A percentile compares a stretch with the other conserved stretches of the same genome.
Evolutionary conservation across 1,284 basidiomycete genomes (phyloP).

Genomic region (Sparassis latifolia): DNA sequence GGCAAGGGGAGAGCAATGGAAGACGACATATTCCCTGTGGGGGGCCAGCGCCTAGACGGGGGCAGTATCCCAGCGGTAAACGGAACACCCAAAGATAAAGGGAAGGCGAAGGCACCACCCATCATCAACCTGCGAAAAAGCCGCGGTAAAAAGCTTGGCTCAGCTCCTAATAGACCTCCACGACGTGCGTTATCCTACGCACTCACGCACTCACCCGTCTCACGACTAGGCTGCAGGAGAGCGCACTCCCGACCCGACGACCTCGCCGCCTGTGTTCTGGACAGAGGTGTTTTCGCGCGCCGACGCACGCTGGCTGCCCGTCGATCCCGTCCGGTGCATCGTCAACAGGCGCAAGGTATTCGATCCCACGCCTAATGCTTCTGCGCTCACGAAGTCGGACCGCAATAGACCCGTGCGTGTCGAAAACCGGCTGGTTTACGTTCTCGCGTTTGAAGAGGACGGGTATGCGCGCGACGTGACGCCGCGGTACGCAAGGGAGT

Average conservation of each 20-base stretch:
- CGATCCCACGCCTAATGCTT: conserved; percentile 58
- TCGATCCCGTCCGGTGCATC: conserved; percentile 81
- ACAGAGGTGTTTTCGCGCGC: conserved; percentile 94
- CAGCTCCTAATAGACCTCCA: conserved; percentile 12
- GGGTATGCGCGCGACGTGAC: conserved; percentile 72
- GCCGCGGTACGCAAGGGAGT: conserved; percentile 75
- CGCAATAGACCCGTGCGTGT: conserved; percentile 24
- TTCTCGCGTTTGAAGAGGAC: conserved; percentile 93
- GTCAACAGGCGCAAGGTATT: conserved; percentile 81
- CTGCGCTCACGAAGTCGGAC: conserved; percentile 27
- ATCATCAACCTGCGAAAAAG: conserved; percentile 49
- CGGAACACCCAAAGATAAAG: conserved; percentile 36
- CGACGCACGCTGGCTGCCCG: conserved; percentile 88
- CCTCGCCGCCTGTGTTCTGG: conserved; percentile 91
- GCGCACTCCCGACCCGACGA: conserved; percentile 42
- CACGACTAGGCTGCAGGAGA: conserved; percentile 11
- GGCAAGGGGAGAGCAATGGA: conserved; percentile 20
- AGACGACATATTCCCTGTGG: conserved; percentile 26
- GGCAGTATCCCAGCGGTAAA: conserved; percentile 27
- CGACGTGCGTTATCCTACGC: conserved; percentile 11
- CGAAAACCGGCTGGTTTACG: conserved; percentile 90
- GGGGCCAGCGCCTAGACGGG: conserved; percentile 36
- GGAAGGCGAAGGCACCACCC: conserved; percentile 47
- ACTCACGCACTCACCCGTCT: not conserved
- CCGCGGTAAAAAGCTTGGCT: conserved; percentile 36